Evolutionary conservation across 225 moss, liverwort and hornwort genomes (phyloP).

Genomic region (Pseudisothecium myosuroides): DNA sequence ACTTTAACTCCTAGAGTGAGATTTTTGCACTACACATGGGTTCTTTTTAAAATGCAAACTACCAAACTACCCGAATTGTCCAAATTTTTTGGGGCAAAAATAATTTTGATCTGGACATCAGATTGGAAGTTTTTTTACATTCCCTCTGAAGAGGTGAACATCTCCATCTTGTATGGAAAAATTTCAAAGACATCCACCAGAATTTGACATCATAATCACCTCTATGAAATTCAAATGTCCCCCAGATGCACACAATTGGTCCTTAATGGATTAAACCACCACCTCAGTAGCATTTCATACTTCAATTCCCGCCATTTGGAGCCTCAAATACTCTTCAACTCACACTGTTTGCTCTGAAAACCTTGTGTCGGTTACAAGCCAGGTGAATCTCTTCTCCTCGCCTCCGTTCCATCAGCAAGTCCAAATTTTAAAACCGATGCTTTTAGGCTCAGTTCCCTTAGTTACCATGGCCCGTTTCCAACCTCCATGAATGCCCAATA

Average conservation of each 20-base stretch:
- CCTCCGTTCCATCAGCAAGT: background rate
- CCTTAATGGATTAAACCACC: rapidly evolving
- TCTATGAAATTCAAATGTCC: too few relatives aligned
- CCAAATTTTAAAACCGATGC: background rate
- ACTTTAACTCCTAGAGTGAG: rapidly evolving
- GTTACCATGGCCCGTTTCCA: rapidly evolving
- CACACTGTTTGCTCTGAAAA: background rate
- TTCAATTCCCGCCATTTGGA: background rate
- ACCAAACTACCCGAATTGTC: background rate
- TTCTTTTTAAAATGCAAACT: too few relatives aligned
- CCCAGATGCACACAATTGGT: too few relatives aligned
- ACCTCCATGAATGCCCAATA: background rate
- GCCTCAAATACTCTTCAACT: background rate
- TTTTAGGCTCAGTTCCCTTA: background rate
- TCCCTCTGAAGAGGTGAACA: rapidly evolving
- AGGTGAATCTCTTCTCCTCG: background rate
- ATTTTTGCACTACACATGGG: background rate
- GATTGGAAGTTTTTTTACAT: too few relatives aligned
- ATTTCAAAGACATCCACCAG: too few relatives aligned
- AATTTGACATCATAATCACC: too few relatives aligned
- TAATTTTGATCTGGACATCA: rapidly evolving
- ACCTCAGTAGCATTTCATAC: rapidly evolving
- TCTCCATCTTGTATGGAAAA: background rate
- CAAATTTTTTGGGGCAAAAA: rapidly evolving
- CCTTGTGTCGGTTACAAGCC: rapidly evolving